phyloP scores from a whole-genome alignment of 2,329 filamentous ascomycete species.

The Zasmidium citrigriseum region DNA sequence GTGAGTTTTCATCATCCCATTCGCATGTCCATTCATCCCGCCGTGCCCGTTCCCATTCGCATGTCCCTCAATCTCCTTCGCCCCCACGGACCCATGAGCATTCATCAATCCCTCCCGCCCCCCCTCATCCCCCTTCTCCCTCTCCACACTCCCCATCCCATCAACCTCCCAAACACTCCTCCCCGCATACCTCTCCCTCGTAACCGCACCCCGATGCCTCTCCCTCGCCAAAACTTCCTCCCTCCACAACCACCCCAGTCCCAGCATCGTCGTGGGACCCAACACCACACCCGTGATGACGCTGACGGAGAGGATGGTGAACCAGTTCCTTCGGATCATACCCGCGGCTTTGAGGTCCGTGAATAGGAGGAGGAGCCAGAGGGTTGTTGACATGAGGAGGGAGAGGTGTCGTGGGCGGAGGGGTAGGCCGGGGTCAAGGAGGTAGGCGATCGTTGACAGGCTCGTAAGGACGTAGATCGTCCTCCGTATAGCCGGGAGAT shows the following conservation, averaged over 20 bases:
- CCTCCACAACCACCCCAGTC: constrained; percentile 37
- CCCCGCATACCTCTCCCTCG: constrained; percentile 14
- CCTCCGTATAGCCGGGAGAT: constrained; percentile 16
- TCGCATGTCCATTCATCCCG: neutral
- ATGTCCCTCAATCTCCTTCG: neutral
- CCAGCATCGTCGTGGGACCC: constrained; percentile 36
- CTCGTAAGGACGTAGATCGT: constrained; percentile 8
- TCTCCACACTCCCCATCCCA: neutral
- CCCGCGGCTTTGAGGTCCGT: constrained; percentile 36
- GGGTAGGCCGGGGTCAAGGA: constrained; percentile 14
- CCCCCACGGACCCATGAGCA: constrained; percentile 2
- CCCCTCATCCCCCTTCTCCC: neutral
- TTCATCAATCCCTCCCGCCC: constrained; percentile 1
- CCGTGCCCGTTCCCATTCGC: neutral
- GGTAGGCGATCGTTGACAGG: constrained; percentile 9
- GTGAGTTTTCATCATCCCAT: neutral
- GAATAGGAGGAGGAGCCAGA: constrained; percentile 38
- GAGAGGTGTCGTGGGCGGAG: neutral
- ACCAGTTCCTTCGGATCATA: constrained; percentile 30
- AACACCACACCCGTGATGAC: constrained; percentile 19
- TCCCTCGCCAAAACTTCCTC: constrained; percentile 38
- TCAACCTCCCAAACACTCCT: constrained; percentile 14
- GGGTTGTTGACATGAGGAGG: neutral
- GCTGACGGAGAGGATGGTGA: constrained; percentile 22
- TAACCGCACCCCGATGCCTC: constrained; percentile 23